Evolutionary conservation across 2,329 filamentous ascomycete species (phyloP).

Genomic region (Alternaria arborescens): DNA sequence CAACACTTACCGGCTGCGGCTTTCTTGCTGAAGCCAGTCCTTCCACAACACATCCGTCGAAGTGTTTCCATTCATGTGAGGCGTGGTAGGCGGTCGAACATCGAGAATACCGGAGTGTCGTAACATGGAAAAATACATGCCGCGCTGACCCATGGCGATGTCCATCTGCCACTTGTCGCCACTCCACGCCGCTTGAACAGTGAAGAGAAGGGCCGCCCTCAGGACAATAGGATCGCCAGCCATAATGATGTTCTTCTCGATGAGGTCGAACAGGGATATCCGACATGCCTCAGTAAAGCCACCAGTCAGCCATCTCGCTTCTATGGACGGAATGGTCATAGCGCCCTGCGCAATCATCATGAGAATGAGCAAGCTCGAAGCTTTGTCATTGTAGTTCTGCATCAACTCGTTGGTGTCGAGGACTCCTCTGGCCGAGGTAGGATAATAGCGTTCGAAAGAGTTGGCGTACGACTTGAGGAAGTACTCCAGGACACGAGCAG

Average conservation of each 20-base stretch:
- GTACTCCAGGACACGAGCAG: constrained; percentile 71
- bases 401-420: constrained; percentile 74
- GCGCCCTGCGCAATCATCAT: constrained; percentile 78
- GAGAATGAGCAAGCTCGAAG: constrained; percentile 70
- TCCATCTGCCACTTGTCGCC: constrained; percentile 83
- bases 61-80: constrained; percentile 55
- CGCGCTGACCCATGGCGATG: constrained; percentile 76
- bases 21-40: constrained; percentile 71
- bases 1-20: constrained; percentile 64
- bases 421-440: constrained; percentile 66
- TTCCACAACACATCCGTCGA: constrained; percentile 65
- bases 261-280: constrained; percentile 75
- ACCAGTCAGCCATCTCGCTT: constrained; percentile 71
- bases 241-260: constrained; percentile 75
- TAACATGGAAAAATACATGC: constrained; percentile 78
- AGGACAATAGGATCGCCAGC: constrained; percentile 71
- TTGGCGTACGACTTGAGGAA: constrained; percentile 73
- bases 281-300: constrained; percentile 75
- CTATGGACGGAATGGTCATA: constrained; percentile 69
- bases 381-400: constrained; percentile 67
- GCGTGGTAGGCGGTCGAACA: constrained; percentile 57
- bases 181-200: constrained; percentile 74
- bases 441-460: constrained; percentile 72
- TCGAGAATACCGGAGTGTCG: constrained; percentile 74
- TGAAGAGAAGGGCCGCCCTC: constrained; percentile 72